Conservation (phyloP, 257 asterid genomes). For the Linaria vulgaris region DNA sequence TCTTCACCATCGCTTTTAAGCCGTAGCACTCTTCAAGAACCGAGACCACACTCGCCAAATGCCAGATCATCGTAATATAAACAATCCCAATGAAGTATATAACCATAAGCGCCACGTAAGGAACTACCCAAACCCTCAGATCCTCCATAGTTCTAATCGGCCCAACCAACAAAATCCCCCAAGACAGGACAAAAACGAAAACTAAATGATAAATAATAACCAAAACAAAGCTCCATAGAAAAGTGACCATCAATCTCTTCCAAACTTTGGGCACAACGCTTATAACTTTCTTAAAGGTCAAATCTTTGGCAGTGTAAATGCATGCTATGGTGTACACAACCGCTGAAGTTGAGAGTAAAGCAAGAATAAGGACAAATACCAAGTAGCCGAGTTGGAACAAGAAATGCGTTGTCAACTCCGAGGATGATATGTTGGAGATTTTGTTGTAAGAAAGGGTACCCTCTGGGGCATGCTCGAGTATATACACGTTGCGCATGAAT, state of each 20-base stretch:
- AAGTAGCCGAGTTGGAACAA: conserved; percentile 64
- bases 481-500: conserved; percentile 45
- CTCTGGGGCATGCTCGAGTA: conserved; percentile 43
- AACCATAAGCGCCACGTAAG: conserved; percentile 14
- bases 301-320: conserved; percentile 65
- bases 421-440: conserved; percentile 38
- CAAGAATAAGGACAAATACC: conserved; percentile 54
- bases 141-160: no score
- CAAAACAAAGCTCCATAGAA: conserved; percentile 56
- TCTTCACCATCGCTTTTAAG: conserved; percentile 63
- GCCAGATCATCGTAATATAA: conserved; percentile 67
- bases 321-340: conserved; percentile 85
- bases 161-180: conserved; percentile 17
- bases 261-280: conserved; percentile 82
- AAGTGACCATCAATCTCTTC: conserved; percentile 70
- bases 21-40: conserved; percentile 73
- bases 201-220: conserved; percentile 47
- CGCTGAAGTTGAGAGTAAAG: conserved; percentile 79
- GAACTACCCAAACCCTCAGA: conserved; percentile 3
- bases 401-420: conserved; percentile 51
- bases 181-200: conserved; percentile 25
- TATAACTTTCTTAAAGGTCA: conserved; percentile 46
- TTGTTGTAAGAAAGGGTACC: conserved; percentile 40
- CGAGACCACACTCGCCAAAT: conserved; percentile 73
- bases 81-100: conserved; percentile 48